These are phyloP conservation scores for Pythium aristosporum DNA, from an alignment of 352 stramenopile species.

Conservation along the genomic window DNA sequence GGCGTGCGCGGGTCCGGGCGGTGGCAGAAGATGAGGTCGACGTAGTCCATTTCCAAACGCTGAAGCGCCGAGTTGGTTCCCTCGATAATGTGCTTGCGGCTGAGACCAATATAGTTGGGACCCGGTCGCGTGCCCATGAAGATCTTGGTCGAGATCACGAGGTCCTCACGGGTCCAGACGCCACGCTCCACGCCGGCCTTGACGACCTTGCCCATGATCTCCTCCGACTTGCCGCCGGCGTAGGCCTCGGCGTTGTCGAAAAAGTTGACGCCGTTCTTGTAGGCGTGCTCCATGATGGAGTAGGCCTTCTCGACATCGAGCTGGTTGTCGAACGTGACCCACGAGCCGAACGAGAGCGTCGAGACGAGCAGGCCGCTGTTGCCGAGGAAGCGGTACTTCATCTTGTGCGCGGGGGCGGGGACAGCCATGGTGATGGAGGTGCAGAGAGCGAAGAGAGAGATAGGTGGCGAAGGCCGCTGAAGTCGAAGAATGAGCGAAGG, in stretches of 20 bases:
- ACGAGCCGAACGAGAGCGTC: conserved; percentile 45
- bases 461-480: not conserved
- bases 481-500: not conserved
- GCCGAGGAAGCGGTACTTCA: conserved; percentile 59
- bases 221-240: conserved; percentile 33
- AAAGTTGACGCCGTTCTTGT: conserved; percentile 61
- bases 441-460: too few species aligned
- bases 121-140: conserved; percentile 37
- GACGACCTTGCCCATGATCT: conserved; percentile 52
- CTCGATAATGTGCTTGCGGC: conserved; percentile 29
- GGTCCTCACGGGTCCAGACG: conserved; percentile 46
- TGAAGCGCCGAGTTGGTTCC: conserved; percentile 52
- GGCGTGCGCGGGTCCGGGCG: conserved; percentile 46
- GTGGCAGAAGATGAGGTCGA: conserved; percentile 70
- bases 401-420: conserved; percentile 11
- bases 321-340: conserved; percentile 45
- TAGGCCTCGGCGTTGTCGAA: conserved; percentile 66
- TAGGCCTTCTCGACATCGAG: conserved; percentile 50
- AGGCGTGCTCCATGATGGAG: conserved; percentile 48
- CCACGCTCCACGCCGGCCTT: conserved; percentile 41
- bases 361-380: conserved; percentile 49
- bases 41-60: conserved; percentile 50
- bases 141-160: conserved; percentile 70
- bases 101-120: conserved; percentile 30
- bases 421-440: too few species aligned